Evolutionary conservation across 371 early-diverging fungal species (phyloP).

Genomic region (Dichotomocladium elegans): DNA sequence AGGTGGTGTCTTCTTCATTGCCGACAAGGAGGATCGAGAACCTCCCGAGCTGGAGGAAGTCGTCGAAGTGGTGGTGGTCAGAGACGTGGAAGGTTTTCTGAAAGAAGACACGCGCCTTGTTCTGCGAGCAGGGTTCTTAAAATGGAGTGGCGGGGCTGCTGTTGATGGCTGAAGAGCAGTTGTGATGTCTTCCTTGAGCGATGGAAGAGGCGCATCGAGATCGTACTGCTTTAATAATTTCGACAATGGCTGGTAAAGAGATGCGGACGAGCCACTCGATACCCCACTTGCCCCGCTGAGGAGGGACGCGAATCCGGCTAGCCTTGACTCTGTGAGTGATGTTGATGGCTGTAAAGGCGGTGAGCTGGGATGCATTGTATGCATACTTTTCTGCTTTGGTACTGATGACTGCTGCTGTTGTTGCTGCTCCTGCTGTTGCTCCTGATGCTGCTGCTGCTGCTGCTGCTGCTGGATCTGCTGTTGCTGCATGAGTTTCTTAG

Average conservation of each 20-base stretch:
- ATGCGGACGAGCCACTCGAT: background rate
- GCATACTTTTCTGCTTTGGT: too few species aligned
- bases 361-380: background rate
- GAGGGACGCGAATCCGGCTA: background rate
- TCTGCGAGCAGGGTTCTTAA: conserved; percentile 1
- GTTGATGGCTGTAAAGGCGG: background rate
- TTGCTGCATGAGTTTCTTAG: conserved; percentile 36
- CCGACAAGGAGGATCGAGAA: too few species aligned
- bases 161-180: background rate
- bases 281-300: background rate
- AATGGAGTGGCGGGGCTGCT: background rate
- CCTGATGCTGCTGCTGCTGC: conserved; percentile 9
- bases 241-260: conserved; percentile 11
- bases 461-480: conserved; percentile 6
- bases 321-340: conserved; percentile 8
- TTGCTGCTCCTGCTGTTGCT: too few species aligned
- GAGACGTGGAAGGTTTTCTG: too few species aligned
- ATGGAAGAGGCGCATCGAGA: conserved; percentile 2
- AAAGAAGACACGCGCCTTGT: too few species aligned
- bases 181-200: background rate
- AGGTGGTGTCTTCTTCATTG: too few species aligned
- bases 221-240: conserved; percentile 11
- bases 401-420: background rate
- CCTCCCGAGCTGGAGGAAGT: too few species aligned
- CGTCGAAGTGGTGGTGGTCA: too few species aligned